Evolutionary conservation across 2,329 filamentous ascomycete genomes (phyloP).

Genomic region (Fusarium tanahbumbuense): DNA sequence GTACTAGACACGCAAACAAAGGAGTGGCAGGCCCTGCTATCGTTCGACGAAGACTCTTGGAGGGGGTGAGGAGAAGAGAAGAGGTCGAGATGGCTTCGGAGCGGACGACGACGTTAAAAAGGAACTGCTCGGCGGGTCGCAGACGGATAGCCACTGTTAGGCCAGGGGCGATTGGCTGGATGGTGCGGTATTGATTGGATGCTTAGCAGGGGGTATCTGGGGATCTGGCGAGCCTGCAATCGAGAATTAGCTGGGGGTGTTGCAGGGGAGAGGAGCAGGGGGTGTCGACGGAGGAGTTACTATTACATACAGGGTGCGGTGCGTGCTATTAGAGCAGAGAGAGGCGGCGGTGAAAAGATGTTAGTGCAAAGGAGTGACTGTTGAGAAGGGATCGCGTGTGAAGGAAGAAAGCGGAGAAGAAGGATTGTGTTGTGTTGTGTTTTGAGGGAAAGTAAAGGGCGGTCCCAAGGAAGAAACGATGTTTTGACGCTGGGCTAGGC

Average conservation of each 20-base stretch:
- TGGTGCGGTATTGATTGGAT: constrained; percentile 41
- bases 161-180: constrained; percentile 38
- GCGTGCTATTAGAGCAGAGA: constrained; percentile 13
- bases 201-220: constrained; percentile 36
- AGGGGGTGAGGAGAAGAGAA: constrained; percentile 43
- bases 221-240: constrained; percentile 39
- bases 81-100: constrained; percentile 38
- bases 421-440: not conserved
- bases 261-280: constrained; percentile 7
- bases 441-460: constrained; percentile 34
- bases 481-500: constrained; percentile 37
- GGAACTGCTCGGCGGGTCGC: constrained; percentile 42
- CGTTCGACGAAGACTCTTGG: constrained; percentile 46
- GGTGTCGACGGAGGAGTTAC: constrained; percentile 8
- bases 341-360: constrained; percentile 13
- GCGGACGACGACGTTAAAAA: constrained; percentile 47
- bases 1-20: constrained; percentile 49
- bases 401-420: constrained; percentile 11
- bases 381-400: not conserved
- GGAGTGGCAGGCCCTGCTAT: constrained; percentile 44
- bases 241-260: constrained; percentile 29
- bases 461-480: constrained; percentile 38
- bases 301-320: not conserved
- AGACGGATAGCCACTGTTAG: constrained; percentile 38
- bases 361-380: constrained; percentile 13